Evolutionary conservation across 495 filamentous ascomycete species (phyloP), one percentile per base, ranked within the genome.

Genomic region (Paragyromitra xinjiangensis): DNA sequence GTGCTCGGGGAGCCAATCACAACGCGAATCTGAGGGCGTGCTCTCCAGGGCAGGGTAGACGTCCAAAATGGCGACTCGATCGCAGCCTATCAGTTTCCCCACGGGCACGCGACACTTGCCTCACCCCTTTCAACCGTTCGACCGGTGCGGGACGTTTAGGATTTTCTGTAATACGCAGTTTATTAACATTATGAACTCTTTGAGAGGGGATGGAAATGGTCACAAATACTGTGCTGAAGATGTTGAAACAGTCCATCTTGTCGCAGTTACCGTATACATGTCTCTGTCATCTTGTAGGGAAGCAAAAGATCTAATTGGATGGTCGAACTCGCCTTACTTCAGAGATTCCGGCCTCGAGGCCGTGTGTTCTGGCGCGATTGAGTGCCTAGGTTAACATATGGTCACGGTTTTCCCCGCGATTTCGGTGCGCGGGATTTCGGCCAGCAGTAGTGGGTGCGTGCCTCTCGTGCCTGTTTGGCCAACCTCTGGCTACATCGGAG

Each of bases 1-100:
- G 64, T 61, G 9, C 8, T 3, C 42, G 66, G 48, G 34, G 59
- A 58, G 75, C 78, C 78, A 80, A 80, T 80, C 64, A 76, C 55
- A 76, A 45, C 24, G 1, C 64, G 58, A 75, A 59, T 24, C 59
- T 45, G 78, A 80, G 78, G 78, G 73, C 78, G 78, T 73, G 78
- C 77, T 75, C 78, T 40, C 64, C 67, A 64, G 50, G 51, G 74
- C 50, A 44, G 51, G 64, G 71, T 50, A 69, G 42, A 56, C 44
- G 50, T 70, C 56, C 29, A 55, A 45, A 67, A 26, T 39, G 48
- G 71, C 65, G 29, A 75, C 69, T 75, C 48, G 64, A 69, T 62
- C 69, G 42, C 58, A 80, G 62, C 78, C 78, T 80, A 80, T 80
- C 78, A 80, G 64, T 66, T 69, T 79, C 78, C 78, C 78, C 78